Conservation (phyloP, 2,329 filamentous ascomycete genomes). For the Neofusicoccum cordaticola region DNA sequence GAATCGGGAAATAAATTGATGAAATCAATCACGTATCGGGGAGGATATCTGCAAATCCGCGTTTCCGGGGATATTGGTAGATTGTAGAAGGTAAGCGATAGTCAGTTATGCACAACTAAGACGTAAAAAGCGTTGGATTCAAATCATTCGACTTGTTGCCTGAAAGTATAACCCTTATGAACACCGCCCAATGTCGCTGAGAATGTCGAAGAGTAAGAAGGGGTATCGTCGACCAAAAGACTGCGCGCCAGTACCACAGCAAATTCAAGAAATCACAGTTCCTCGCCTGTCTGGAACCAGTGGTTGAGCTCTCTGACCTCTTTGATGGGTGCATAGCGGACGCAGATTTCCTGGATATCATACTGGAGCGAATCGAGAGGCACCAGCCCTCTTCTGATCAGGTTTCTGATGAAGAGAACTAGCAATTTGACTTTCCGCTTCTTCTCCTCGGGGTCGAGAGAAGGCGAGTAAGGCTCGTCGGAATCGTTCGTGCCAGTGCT, state of each 20-base stretch:
- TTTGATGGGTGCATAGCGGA: slow-evolving; percentile 39
- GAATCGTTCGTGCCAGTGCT: slow-evolving; percentile 18
- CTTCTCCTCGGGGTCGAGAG: slow-evolving; percentile 34
- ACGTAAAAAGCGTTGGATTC: background rate
- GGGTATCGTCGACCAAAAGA: slow-evolving; percentile 1
- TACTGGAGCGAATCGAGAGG: slow-evolving; percentile 32
- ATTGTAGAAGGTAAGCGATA: background rate
- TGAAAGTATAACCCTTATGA: background rate
- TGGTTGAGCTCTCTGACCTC: slow-evolving; percentile 39
- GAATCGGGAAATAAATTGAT: too few relatives aligned
- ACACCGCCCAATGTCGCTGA: slow-evolving; percentile 4
- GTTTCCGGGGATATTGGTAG: background rate
- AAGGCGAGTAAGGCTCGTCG: slow-evolving; percentile 17
- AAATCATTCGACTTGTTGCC: background rate
- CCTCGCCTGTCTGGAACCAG: slow-evolving; percentile 20
- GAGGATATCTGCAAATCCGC: background rate
- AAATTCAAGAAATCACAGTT: background rate
- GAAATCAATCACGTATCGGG: background rate
- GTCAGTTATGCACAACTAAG: background rate
- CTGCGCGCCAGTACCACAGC: background rate
- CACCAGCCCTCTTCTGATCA: slow-evolving; percentile 32
- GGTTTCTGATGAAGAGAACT: slow-evolving; percentile 38
- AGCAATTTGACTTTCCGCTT: slow-evolving; percentile 36
- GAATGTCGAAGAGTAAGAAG: background rate
- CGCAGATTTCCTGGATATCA: slow-evolving; percentile 41